Percentiles rank a stretch among this genome's conserved stretches.
Conservation (phyloP, 768 basidiomycete species). For the Naganishia antarctica region DNA sequence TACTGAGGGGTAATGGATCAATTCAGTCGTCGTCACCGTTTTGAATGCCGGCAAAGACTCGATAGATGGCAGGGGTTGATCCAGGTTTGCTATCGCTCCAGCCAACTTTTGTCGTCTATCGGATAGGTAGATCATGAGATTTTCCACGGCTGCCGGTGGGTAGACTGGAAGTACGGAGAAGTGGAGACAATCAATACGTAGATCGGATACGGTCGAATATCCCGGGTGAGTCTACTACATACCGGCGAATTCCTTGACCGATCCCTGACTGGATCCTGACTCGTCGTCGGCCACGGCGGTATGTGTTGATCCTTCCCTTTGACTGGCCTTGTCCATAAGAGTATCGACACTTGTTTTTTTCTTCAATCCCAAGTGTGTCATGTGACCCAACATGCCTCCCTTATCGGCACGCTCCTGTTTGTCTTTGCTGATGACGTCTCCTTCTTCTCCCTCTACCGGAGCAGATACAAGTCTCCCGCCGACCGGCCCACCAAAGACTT, state of each 20-base stretch:
- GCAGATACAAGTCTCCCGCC: constrained; percentile 37
- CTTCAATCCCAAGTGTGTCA: constrained; percentile 23
- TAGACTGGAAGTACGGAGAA: constrained; percentile 19
- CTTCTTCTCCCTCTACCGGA: constrained; percentile 42
- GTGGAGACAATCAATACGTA: neutral
- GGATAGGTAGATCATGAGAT: constrained; percentile 77
- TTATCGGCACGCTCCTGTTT: constrained; percentile 48
- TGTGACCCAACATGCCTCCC: constrained; percentile 42
- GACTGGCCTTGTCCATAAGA: constrained; percentile 18
- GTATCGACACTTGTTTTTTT: constrained; percentile 25
- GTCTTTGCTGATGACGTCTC: too few relatives aligned
- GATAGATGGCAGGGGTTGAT: constrained; percentile 65
- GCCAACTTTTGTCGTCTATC: constrained; percentile 82
- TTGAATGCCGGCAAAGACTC: constrained; percentile 62
- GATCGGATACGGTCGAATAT: too few relatives aligned
- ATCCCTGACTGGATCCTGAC: constrained; percentile 12
- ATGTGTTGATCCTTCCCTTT: constrained; percentile 1
- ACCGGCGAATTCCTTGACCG: constrained; percentile 25
- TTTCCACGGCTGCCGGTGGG: constrained; percentile 62
- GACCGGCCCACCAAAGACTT: constrained; percentile 69
- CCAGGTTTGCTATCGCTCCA: constrained; percentile 66
- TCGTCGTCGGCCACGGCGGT: constrained; percentile 7
- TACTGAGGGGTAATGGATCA: constrained; percentile 71
- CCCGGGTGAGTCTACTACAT: too few relatives aligned
- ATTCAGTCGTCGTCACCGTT: constrained; percentile 56